Conservation (phyloP, 345 rosid genomes). For the Iberis pinnata region DNA sequence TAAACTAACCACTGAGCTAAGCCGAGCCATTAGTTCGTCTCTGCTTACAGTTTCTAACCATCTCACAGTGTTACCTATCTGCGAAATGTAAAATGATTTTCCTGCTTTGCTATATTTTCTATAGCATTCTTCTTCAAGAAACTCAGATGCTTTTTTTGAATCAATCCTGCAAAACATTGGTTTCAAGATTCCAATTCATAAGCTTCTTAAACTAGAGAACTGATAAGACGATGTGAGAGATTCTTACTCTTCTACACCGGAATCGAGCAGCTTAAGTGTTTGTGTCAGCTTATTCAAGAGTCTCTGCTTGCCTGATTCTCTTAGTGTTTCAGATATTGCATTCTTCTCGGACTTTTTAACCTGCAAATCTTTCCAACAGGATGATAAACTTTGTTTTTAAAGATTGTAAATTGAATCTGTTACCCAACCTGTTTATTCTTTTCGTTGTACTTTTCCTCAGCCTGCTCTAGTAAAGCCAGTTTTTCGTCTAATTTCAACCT, state of each 20-base stretch:
- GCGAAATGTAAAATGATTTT: constrained; percentile 75
- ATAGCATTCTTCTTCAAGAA: constrained; percentile 72
- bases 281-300: constrained; percentile 46
- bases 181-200: neutral
- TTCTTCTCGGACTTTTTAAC: constrained; percentile 55
- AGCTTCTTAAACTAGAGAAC: neutral
- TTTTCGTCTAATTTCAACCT: constrained; percentile 51
- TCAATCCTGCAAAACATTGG: constrained; percentile 44
- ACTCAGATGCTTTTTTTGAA: constrained; percentile 40
- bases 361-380: constrained; percentile 30
- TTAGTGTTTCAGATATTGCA: constrained; percentile 49
- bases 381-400: neutral
- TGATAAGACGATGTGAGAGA: neutral
- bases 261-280: constrained; percentile 51
- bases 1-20: constrained; percentile 26
- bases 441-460: constrained; percentile 59
- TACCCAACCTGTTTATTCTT: constrained; percentile 51
- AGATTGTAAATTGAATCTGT: constrained; percentile 5
- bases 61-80: constrained; percentile 71
- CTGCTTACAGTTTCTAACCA: constrained; percentile 59
- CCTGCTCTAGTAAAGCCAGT: constrained; percentile 58
- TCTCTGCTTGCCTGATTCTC: constrained; percentile 71
- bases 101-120: constrained; percentile 78
- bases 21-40: constrained; percentile 33
- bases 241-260: constrained; percentile 35